Evolutionary conservation across 495 filamentous ascomycete genomes (phyloP), one percentile per base, ranked within the genome.

Genomic region (Lentithecium fluviatile): DNA sequence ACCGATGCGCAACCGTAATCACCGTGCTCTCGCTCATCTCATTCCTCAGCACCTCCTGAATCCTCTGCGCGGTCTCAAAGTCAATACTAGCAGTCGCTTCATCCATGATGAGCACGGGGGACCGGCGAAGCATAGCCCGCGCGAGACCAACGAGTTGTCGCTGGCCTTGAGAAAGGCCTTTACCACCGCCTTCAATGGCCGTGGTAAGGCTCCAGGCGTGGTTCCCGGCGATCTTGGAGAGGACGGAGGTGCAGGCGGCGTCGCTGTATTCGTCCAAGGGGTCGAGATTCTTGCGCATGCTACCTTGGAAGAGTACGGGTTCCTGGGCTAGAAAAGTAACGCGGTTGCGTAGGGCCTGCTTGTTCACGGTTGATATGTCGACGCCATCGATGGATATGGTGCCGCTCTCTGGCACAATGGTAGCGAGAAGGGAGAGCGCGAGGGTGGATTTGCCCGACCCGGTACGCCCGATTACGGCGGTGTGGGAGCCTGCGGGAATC

Each of bases 41-140:
- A 64, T 89, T 85, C 29, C 86, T 73, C 54, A 95, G 69, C 34
- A 94, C 76, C 66, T 83, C 78, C 76, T 95, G 90, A 46, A 94
- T 90, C 54, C 85, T 78, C 65, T 82, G 73, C n/a, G 88, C 87
- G 1, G 88, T 94, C 70, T 86, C 83, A 60, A 79, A 79, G 66
- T 95, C 90, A 60, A 95, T 90, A 13, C 83, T 88, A 15, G 90
- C 90, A n/a, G 90, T 95, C 17, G 90, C 90, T 60, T 73, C 52
- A 29, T 46, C 52, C 55, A 43, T 58, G 15, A 62, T 53, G n/a
- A 67, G 38, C 49, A 53, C 57, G 13, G 55, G 17, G 75, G 77
- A 83, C n/a, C 80, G 75, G 24, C 83, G 74, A 49, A 87, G 68
- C 13, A 85, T 75, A 8, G 84, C 83, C 32, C 84, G 65, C 2